Conservation (phyloP, 2,329 filamentous ascomycete species). For the Pyrenochaeta sp. region DNA sequence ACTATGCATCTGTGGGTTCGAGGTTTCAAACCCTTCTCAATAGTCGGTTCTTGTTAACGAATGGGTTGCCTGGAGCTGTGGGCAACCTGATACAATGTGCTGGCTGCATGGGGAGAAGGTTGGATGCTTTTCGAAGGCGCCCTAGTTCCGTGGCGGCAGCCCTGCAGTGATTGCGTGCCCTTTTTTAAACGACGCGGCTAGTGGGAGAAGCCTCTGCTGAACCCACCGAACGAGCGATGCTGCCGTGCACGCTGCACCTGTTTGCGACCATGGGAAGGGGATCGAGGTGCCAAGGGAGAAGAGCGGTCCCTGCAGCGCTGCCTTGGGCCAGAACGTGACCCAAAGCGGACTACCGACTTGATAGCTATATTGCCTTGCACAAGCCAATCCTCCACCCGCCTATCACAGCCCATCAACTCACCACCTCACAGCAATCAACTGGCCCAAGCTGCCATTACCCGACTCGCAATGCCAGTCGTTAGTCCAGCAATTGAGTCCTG, state of each 20-base stretch:
- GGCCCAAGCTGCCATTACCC: slow-evolving; percentile 32
- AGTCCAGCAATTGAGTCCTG: slow-evolving; percentile 27
- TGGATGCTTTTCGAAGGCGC: background rate
- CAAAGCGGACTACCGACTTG: slow-evolving; percentile 24
- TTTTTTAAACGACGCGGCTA: background rate
- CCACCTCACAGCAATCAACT: slow-evolving; percentile 9
- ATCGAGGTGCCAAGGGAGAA: slow-evolving; percentile 15
- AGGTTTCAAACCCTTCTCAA: background rate
- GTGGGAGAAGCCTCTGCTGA: background rate
- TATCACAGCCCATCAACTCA: slow-evolving; percentile 18
- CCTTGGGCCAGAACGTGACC: slow-evolving; percentile 28
- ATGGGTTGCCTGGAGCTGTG: background rate
- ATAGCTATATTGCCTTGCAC: slow-evolving; percentile 37
- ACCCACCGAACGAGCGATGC: slow-evolving; percentile 9
- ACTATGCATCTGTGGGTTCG: too few species aligned
- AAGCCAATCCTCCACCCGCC: slow-evolving; percentile 25
- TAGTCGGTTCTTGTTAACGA: background rate
- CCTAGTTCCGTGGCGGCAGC: background rate
- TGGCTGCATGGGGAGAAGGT: background rate
- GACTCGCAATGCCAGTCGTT: slow-evolving; percentile 32
- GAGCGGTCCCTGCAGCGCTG: slow-evolving; percentile 11
- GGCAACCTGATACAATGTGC: background rate
- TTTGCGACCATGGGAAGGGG: slow-evolving; percentile 12
- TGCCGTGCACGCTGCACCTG: slow-evolving; percentile 9
- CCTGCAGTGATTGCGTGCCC: background rate